Conservation (phyloP, 2,329 filamentous ascomycete species). For the Pseudogymnoascus pannorum region DNA sequence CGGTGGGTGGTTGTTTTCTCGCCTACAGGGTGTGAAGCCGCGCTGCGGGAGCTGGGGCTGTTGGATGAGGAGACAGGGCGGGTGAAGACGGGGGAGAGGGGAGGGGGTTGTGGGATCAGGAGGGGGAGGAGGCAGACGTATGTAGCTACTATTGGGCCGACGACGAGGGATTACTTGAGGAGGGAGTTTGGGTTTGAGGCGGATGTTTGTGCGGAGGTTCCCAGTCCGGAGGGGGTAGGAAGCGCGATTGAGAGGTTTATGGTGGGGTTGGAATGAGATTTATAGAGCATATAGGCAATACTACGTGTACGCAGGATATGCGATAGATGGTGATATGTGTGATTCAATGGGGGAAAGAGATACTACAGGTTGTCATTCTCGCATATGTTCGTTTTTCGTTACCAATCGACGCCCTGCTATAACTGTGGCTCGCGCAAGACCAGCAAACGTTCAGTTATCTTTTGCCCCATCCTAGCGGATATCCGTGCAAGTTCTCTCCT, state of each 20-base stretch:
- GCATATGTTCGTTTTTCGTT: constrained; percentile 5
- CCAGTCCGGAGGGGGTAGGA: constrained; percentile 72
- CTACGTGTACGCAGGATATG: not conserved
- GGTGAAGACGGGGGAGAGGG: constrained; percentile 20
- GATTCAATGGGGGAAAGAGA: constrained; percentile 1
- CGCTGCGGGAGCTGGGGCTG: constrained; percentile 47
- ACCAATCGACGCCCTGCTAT: not conserved
- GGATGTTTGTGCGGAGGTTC: constrained; percentile 73
- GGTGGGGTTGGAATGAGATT: constrained; percentile 1
- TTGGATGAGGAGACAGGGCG: constrained; percentile 41
- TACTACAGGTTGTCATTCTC: not conserved
- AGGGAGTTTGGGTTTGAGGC: constrained; percentile 59
- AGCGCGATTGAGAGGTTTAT: constrained; percentile 49
- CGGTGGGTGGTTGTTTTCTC: constrained; percentile 75
- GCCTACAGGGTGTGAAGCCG: constrained; percentile 55
- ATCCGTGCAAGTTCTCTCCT: not conserved
- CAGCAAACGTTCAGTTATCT: not conserved
- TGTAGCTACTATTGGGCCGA: constrained; percentile 87
- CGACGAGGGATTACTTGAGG: constrained; percentile 69
- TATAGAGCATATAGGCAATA: not conserved
- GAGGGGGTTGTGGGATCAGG: constrained; percentile 8
- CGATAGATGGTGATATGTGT: not conserved
- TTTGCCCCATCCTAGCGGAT: not conserved
- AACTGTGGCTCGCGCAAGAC: not conserved
- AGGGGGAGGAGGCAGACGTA: constrained; percentile 41